Base-by-base conservation (phyloP, 2,329 filamentous ascomycete genomes). In the Dactylella cylindrospora region DNA sequence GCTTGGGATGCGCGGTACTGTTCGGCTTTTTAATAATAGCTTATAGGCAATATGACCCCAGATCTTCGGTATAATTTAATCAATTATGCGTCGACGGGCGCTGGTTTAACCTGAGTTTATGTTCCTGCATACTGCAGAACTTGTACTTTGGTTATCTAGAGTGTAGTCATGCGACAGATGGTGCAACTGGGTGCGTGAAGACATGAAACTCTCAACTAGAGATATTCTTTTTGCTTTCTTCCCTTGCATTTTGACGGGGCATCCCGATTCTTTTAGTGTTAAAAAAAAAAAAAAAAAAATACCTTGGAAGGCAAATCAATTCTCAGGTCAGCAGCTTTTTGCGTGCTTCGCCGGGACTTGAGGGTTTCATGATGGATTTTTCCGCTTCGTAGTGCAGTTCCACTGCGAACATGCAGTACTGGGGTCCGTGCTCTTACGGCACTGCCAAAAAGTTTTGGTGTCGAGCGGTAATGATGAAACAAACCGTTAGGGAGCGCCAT, bases 61-160 rank as follows among this genome's bases (percentile, higher is more conserved):
- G 57, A 62, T 54, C 57, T 54, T 62, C 57, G 57, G 57, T 54
- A 62, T 62, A 62, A 33, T 54, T 54, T 29, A 25, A 25, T 35
- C 49, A 50, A 62, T 62, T 62, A 62, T 62, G 38, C 57, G 20
- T 62, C 49, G 49, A 62, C 47, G 47, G 47, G 36, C n/a, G n/a
- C 44, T 62, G 43, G 47, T 44, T 61, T 52, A 61, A 53, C 47
- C 43, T 53, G 53, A 39, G 38, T 19, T 31, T 23, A 43, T 29
- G 57, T 62, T 62, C 57, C 57, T 62, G 57, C 57, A 62, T 62
- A 57, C 50, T 57, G 52, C 52, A 57, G 52, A 57, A 55, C 49
- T 43, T 41, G 41, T 47, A 20, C 38, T 52, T 43, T 40, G 29
- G 36, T 28, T 62, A 54, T 54, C 43, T 44, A 44, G 36, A 40